Evolutionary conservation across 805 yeast genomes (phyloP).

Genomic region (Ogataea pilisensis): DNA sequence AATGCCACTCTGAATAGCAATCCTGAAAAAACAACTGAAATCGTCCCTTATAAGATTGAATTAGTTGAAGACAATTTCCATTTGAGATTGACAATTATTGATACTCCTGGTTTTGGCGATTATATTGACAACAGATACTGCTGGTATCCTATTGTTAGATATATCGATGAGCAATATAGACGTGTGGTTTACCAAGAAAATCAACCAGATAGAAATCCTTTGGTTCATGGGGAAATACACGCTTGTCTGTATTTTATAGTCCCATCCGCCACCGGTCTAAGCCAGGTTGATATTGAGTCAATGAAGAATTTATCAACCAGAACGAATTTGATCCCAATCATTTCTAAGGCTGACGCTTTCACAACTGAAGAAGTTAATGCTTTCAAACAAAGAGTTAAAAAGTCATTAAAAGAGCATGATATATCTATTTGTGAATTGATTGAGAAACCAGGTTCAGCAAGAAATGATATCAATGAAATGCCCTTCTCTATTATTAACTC

Average conservation of each 20-base stretch:
- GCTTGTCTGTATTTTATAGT: constrained; percentile 79
- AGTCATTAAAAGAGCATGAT: constrained; percentile 46
- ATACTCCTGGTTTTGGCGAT: constrained; percentile 78
- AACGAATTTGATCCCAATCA: constrained; percentile 78
- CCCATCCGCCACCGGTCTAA: constrained; percentile 60
- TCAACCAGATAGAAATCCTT: constrained; percentile 57
- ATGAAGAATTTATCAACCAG: constrained; percentile 68
- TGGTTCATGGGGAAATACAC: constrained; percentile 69
- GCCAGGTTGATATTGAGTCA: constrained; percentile 65
- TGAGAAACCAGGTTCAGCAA: constrained; percentile 32
- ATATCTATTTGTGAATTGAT: constrained; percentile 56
- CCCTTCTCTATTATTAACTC: constrained; percentile 78
- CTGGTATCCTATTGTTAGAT: constrained; percentile 67
- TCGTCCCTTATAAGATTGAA: constrained; percentile 39
- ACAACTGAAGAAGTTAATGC: constrained; percentile 49
- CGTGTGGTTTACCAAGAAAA: constrained; percentile 68
- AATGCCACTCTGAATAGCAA: constrained; percentile 22
- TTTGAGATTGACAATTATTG: constrained; percentile 58
- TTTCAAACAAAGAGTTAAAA: constrained; percentile 51
- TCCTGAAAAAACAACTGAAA: constrained; percentile 31
- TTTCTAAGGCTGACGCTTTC: constrained; percentile 76
- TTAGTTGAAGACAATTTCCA: constrained; percentile 58
- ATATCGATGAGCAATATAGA: constrained; percentile 76
- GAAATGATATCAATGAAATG: constrained; percentile 36
- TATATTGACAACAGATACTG: constrained; percentile 58